Conservation (phyloP, 257 asterid genomes). For the Ajuga chamaepitys region DNA sequence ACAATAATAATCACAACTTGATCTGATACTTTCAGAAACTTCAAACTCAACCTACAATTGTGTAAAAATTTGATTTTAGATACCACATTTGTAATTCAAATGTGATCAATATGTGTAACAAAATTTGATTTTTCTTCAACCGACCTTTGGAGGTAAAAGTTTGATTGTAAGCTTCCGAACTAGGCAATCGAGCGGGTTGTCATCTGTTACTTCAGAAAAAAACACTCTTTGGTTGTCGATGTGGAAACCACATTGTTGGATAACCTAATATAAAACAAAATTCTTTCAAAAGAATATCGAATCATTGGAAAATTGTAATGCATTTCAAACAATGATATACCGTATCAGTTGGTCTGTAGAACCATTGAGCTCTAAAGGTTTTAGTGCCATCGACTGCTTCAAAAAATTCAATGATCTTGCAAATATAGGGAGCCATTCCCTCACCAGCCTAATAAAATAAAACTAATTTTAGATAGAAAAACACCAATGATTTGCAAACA, state of each 20-base stretch:
- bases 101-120: too few relatives aligned
- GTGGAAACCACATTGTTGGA: constrained; percentile 26
- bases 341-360: constrained; percentile 64
- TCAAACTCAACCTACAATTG: not conserved
- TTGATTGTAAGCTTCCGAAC: constrained; percentile 32
- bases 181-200: constrained; percentile 59
- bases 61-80: not conserved
- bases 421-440: constrained; percentile 35
- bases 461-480: not conserved
- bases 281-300: not conserved
- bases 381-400: constrained; percentile 39
- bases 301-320: not conserved
- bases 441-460: constrained; percentile 37
- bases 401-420: constrained; percentile 69
- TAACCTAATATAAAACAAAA: constrained; percentile 33
- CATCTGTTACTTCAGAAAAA: constrained; percentile 65
- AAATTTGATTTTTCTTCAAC: too few relatives aligned
- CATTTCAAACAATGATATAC: constrained; percentile 27
- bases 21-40: not conserved
- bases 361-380: constrained; percentile 67
- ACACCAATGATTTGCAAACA: not conserved
- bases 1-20: not conserved
- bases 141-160: too few relatives aligned
- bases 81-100: too few relatives aligned
- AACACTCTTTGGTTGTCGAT: constrained; percentile 44